Percentiles rank a stretch among this genome's conserved stretches.
phyloP scores from a whole-genome alignment of 2,329 filamentous ascomycete genomes.

The Fusarium sororula region DNA sequence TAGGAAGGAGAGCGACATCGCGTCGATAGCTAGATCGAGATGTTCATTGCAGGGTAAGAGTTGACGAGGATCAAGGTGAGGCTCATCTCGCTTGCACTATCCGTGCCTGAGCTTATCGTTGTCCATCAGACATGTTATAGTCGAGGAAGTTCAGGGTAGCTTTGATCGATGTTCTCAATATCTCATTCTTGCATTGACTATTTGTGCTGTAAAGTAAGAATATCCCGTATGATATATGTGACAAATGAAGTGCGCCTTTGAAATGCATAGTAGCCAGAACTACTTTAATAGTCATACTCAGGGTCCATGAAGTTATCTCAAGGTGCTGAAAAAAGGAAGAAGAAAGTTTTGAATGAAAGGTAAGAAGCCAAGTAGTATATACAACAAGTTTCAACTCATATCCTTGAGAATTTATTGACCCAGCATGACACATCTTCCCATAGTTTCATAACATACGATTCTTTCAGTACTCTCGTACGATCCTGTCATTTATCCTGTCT shows the following conservation, averaged over 20 bases:
- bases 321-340: neutral
- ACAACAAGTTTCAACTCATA: neutral
- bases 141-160: neutral
- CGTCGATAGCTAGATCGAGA: neutral
- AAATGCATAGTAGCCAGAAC: neutral
- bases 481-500: neutral
- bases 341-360: neutral
- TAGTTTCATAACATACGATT: slow-evolving; percentile 3
- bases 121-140: neutral
- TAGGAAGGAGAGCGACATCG: slow-evolving; percentile 8
- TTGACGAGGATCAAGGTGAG: neutral
- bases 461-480: neutral
- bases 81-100: neutral
- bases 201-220: neutral
- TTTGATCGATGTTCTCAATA: neutral
- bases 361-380: neutral
- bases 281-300: fast-evolving
- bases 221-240: neutral
- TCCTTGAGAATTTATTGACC: fast-evolving
- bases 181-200: neutral
- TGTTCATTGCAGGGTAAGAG: neutral
- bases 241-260: neutral
- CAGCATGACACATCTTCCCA: too few species aligned
- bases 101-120: neutral
- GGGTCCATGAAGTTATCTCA: fast-evolving